A percentile compares a stretch with the other conserved stretches of the same genome.
Evolutionary conservation across 2,329 filamentous ascomycete species (phyloP).

Genomic region (Pseudogymnoascus sp.): DNA sequence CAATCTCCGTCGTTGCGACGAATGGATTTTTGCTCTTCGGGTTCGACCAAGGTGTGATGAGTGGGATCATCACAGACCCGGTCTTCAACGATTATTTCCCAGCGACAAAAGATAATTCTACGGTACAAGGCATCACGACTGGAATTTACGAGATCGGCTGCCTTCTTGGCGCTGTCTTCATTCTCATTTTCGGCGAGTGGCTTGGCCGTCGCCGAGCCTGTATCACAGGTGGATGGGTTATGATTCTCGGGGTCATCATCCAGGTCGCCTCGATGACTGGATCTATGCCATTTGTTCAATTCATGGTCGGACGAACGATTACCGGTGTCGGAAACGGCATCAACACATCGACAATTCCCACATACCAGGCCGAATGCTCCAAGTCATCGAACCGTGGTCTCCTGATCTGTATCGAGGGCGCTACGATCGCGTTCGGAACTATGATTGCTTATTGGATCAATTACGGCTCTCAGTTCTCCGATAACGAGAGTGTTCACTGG

Average conservation of each 20-base stretch:
- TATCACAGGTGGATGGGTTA: slow-evolving; percentile 85
- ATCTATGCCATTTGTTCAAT: slow-evolving; percentile 81
- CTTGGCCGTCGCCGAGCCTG: slow-evolving; percentile 87
- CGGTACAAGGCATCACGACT: slow-evolving; percentile 93
- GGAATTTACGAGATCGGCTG: slow-evolving; percentile 93
- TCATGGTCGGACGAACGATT: slow-evolving; percentile 68
- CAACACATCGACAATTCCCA: slow-evolving; percentile 83
- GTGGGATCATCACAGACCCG: slow-evolving; percentile 66
- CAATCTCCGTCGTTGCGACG: slow-evolving; percentile 63
- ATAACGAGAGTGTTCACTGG: slow-evolving; percentile 70
- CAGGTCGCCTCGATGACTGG: slow-evolving; percentile 66
- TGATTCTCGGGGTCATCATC: slow-evolving; percentile 74
- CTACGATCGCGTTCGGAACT: background rate
- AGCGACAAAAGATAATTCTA: slow-evolving; percentile 69
- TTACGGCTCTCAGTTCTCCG: slow-evolving; percentile 84
- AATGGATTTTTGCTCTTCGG: slow-evolving; percentile 86
- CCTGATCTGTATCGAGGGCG: slow-evolving; percentile 79
- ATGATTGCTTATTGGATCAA: slow-evolving; percentile 67
- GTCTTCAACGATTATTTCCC: slow-evolving; percentile 86
- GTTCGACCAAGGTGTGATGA: slow-evolving; percentile 89
- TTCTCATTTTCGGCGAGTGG: slow-evolving; percentile 84
- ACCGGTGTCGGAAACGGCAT: slow-evolving; percentile 83
- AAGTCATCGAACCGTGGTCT: slow-evolving; percentile 94
- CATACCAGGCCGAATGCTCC: slow-evolving; percentile 93
- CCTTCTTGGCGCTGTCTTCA: slow-evolving; percentile 77